Conservation (phyloP, 257 asterid species). For the Fraxinus cuspidata region DNA sequence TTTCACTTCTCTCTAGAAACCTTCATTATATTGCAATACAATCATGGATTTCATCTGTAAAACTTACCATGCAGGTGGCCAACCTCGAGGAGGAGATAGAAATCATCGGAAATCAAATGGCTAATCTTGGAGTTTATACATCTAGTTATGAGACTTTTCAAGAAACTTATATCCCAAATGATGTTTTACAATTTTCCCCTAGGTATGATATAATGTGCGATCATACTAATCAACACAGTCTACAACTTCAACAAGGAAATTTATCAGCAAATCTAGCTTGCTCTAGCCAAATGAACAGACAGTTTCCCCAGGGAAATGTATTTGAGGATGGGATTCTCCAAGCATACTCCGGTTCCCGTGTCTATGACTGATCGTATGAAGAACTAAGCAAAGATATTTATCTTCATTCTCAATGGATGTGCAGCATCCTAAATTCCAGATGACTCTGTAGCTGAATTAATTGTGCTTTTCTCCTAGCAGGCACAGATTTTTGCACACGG, state of each 20-base stretch:
- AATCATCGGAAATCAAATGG: constrained; percentile 49
- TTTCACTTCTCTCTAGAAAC: not conserved
- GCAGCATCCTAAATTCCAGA: constrained; percentile 22
- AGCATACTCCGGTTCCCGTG: constrained; percentile 15
- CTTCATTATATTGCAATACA: not conserved
- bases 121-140: constrained; percentile 24
- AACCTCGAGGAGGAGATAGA: constrained; percentile 67
- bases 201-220: not conserved
- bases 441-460: not conserved
- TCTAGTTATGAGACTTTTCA: constrained; percentile 1
- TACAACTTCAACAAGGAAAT: constrained; percentile 15
- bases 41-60: constrained; percentile 6
- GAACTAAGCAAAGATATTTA: constrained; percentile 32
- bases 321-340: constrained; percentile 28
- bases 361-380: constrained; percentile 26
- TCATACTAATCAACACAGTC: constrained; percentile 15
- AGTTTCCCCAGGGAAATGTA: constrained; percentile 16
- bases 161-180: constrained; percentile 3
- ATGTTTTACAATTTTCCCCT: constrained; percentile 17
- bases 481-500: constrained; percentile 1
- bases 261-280: constrained; percentile 25
- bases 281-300: constrained; percentile 26
- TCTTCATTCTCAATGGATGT: constrained; percentile 26
- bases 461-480: not conserved
- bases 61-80: constrained; percentile 51